These are phyloP conservation scores for Amanita molliuscula DNA, from an alignment of 768 basidiomycete genomes.

Conservation along the genomic window DNA sequence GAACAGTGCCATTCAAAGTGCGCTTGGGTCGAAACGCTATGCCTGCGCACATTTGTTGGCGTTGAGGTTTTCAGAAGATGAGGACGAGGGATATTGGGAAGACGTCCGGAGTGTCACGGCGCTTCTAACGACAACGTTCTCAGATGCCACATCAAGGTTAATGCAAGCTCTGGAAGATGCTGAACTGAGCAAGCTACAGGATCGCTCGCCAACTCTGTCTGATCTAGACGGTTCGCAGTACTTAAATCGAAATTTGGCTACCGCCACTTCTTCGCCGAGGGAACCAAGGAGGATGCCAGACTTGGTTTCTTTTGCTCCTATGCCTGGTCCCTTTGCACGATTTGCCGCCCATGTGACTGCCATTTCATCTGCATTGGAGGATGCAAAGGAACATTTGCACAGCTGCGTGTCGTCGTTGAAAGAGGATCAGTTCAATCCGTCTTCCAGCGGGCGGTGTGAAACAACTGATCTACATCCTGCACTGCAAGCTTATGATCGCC, in stretches of 20 bases:
- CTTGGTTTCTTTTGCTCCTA: constrained; percentile 54
- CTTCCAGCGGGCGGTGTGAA: background rate
- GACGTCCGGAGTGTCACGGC: constrained; percentile 69
- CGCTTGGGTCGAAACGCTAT: constrained; percentile 64
- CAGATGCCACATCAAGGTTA: constrained; percentile 54
- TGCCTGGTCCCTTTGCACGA: constrained; percentile 56
- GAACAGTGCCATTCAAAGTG: constrained; percentile 49
- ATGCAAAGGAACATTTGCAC: constrained; percentile 59
- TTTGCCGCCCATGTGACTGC: constrained; percentile 70
- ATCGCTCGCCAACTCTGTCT: constrained; percentile 32
- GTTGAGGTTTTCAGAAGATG: constrained; percentile 59
- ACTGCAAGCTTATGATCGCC: constrained; percentile 61
- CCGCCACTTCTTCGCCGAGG: background rate
- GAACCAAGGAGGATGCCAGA: constrained; percentile 2
- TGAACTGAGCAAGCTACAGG: constrained; percentile 41
- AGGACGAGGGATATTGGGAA: constrained; percentile 77
- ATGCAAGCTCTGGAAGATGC: constrained; percentile 51
- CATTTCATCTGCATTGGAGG: constrained; percentile 56
- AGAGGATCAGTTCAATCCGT: constrained; percentile 15
- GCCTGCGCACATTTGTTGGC: constrained; percentile 75
- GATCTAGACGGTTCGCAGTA: background rate
- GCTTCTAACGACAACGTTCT: constrained; percentile 55
- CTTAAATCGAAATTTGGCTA: background rate
- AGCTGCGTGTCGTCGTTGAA: constrained; percentile 51
- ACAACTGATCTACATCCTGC: constrained; percentile 32